Base-by-base conservation (phyloP, 352 stramenopile genomes). In the Phytopythium delawarense region DNA sequence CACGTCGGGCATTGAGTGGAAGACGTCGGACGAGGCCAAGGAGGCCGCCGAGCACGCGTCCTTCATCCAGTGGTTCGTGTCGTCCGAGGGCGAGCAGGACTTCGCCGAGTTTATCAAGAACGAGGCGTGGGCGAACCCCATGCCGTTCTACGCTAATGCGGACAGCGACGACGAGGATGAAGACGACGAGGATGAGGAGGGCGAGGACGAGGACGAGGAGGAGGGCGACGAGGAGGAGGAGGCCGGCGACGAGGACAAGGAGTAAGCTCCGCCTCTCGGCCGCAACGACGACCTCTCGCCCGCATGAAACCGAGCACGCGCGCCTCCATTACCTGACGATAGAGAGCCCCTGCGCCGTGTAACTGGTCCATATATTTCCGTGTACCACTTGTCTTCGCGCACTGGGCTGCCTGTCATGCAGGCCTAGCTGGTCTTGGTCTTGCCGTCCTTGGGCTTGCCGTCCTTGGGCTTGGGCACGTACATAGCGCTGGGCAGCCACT, bases 51-150 rank as follows among this genome's bases (percentile, higher is more conserved):
- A 79, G 32, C 68, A 76, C 40, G 72, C 58, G 56, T 65, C 70
- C 7, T 91, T 91, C 63, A 77, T 93, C 57, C 53, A 78, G 76
- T 88, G 78, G 79, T 76, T 91, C 54, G 57, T 65, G n/a, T 69
- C 74, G 42, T 79, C 72, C 16, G 78, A 89, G 2, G 76, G 67
- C 7, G 74, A 84, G 25, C 71, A 88, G 57, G 79, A 88, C 50
- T 54, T 88, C 13, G 78, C 81, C 11, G 80, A 93, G 69, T 75
- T 86, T 52, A 89, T 93, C 57, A 90, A 91, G 75, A 81, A 93
- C 59, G 84, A 93, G 37, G 42, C 90, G 7, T 93, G 77, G 81
- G 91, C 89, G 74, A 79, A 76, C 61, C 80, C 84, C 16, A 74
- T 91, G 44, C 67, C 62, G 75, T 86, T 77, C 57, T 93, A 80